Evolutionary conservation across 2,329 filamentous ascomycete genomes (phyloP).

Genomic region (Trichoderma afroharzianum): DNA sequence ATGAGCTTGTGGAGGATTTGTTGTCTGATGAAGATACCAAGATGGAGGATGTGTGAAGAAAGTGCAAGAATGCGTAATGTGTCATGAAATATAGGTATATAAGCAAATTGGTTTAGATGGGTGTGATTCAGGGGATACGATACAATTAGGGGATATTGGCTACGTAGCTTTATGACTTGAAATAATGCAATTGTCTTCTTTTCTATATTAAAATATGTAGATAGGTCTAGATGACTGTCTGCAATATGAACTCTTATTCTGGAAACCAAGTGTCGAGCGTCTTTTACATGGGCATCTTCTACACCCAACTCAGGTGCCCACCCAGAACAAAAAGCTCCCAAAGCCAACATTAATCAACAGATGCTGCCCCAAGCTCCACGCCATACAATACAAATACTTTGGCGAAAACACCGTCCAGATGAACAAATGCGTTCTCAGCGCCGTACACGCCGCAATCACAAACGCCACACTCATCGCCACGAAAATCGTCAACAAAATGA

Average conservation of each 20-base stretch:
- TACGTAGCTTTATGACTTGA: neutral
- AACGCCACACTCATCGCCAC: constrained; percentile 60
- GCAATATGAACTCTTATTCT: neutral
- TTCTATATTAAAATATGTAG: neutral
- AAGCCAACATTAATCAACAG: constrained; percentile 64
- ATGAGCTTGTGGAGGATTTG: constrained; percentile 39
- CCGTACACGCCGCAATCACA: constrained; percentile 86
- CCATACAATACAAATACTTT: constrained; percentile 89
- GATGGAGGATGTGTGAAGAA: constrained; percentile 27
- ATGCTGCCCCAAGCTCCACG: constrained; percentile 84
- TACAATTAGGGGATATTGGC: neutral
- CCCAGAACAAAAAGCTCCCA: constrained; percentile 55
- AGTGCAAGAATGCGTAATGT: constrained; percentile 5
- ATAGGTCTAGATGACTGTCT: neutral
- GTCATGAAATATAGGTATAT: neutral
- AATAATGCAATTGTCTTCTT: neutral
- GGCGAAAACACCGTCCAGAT: constrained; percentile 99
- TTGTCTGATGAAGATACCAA: constrained; percentile 40
- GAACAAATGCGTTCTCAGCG: constrained; percentile 83
- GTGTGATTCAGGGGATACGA: neutral
- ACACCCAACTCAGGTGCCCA: constrained; percentile 32
- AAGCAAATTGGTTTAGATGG: neutral
- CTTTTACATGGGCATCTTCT: constrained; percentile 17
- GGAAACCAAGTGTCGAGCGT: neutral
- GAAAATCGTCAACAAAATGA: constrained; percentile 68